A percentile compares a stretch with the other conserved stretches of the same genome.
phyloP scores from a whole-genome alignment of 306 rosid genomes.

The Lablab purpureus region DNA sequence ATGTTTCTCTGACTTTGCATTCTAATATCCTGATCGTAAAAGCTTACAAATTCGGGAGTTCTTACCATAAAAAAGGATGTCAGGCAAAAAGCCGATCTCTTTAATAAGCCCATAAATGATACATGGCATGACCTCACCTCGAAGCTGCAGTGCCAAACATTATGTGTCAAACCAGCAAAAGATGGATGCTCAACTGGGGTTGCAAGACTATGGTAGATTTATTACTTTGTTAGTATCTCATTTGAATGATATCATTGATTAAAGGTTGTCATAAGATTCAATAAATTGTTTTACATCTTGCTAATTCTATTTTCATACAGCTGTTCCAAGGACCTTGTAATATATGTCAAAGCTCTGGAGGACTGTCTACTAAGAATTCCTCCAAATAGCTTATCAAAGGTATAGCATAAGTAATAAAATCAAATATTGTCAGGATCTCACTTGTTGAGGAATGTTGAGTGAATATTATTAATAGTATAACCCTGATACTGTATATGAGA shows the following conservation, averaged over 20 bases:
- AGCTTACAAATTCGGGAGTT: conserved; percentile 84
- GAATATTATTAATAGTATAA: neutral
- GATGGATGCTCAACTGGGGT: conserved; percentile 99
- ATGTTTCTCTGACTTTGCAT: conserved; percentile 37
- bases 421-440: conserved; percentile 18
- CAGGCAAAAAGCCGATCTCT: conserved; percentile 62
- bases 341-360: conserved; percentile 75
- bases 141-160: conserved; percentile 78
- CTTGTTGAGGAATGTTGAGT: conserved; percentile 18
- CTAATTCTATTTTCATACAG: conserved; percentile 56
- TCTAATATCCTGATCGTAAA: conserved; percentile 45
- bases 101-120: conserved; percentile 54
- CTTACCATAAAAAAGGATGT: conserved; percentile 82
- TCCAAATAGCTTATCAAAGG: conserved; percentile 91
- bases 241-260: conserved; percentile 29
- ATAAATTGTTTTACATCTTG: conserved; percentile 19
- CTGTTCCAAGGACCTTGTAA: conserved; percentile 73
- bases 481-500: neutral
- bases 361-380: conserved; percentile 78
- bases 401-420: conserved; percentile 44
- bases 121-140: conserved; percentile 77
- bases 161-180: conserved; percentile 92
- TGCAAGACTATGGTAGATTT: conserved; percentile 85
- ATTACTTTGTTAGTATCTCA: conserved; percentile 32
- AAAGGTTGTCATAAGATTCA: neutral